These are phyloP conservation scores for Cymbopogon citratus DNA, from an alignment of 176 grass and related monocot species.

Conservation along the genomic window DNA sequence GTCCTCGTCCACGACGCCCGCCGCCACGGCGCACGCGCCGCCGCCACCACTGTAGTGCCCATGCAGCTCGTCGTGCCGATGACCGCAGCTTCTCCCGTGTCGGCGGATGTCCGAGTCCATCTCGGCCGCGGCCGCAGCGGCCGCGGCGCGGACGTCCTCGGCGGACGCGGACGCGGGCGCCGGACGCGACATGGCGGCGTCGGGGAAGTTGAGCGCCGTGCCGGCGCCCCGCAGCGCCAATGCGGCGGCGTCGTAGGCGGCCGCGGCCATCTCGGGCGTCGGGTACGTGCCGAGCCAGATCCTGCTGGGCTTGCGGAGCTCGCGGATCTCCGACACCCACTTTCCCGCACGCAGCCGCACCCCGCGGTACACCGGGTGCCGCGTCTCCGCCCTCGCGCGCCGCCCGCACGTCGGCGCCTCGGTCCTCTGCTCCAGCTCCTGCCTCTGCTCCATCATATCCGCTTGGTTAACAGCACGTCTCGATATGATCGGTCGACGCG, in stretches of 20 bases:
- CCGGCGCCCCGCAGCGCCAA: conserved; percentile 54
- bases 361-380: conserved; percentile 56
- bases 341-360: conserved; percentile 58
- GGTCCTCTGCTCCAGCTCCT: neutral
- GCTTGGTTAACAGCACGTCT: neutral
- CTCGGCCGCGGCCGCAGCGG: neutral
- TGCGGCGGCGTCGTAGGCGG: conserved; percentile 73
- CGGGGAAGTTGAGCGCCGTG: conserved; percentile 67
- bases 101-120: neutral
- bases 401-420: neutral
- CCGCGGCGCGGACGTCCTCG: conserved; percentile 42
- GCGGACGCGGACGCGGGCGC: conserved; percentile 28
- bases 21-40: neutral
- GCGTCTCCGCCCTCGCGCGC: conserved; percentile 37
- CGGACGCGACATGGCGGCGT: conserved; percentile 17
- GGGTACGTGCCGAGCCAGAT: conserved; percentile 89
- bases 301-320: conserved; percentile 60
- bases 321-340: conserved; percentile 81
- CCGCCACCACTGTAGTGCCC: neutral
- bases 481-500: neutral
- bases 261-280: conserved; percentile 80
- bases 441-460: neutral
- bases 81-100: neutral
- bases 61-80: neutral
- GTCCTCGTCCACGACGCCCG: conserved; percentile 52